These are phyloP conservation scores for Phalaenopsis aphrodite DNA, from an alignment of 106 monocot genomes.

Conservation along the genomic window DNA sequence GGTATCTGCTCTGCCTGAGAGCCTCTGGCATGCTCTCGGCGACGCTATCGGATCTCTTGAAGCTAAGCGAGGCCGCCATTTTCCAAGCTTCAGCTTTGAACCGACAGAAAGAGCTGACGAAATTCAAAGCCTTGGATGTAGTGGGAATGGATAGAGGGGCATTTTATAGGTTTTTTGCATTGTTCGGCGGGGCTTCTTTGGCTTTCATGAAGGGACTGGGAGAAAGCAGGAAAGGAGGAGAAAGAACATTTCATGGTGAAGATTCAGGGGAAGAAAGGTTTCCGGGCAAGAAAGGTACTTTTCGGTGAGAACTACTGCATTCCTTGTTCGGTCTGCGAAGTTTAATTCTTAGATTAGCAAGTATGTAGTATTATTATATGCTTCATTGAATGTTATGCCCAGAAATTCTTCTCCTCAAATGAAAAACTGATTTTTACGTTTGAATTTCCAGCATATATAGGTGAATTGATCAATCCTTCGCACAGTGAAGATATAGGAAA, in stretches of 20 bases:
- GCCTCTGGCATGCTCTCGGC: slow-evolving; percentile 90
- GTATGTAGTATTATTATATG: too few relatives aligned
- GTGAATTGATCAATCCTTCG: too few relatives aligned
- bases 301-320: slow-evolving; percentile 6
- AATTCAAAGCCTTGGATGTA: not conserved
- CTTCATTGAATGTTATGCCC: too few relatives aligned
- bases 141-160: slow-evolving; percentile 8
- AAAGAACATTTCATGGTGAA: slow-evolving; percentile 16
- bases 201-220: not conserved
- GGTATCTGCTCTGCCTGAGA: slow-evolving; percentile 78
- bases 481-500: too few relatives aligned
- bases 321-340: not conserved
- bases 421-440: too few relatives aligned
- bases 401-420: too few relatives aligned
- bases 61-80: slow-evolving; percentile 34
- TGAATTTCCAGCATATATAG: too few relatives aligned
- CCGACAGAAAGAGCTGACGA: not conserved
- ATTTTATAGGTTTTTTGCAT: slow-evolving; percentile 12
- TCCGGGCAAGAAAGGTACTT: slow-evolving; percentile 30
- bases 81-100: not conserved
- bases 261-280: slow-evolving; percentile 4
- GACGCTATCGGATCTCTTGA: slow-evolving; percentile 81
- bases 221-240: slow-evolving; percentile 2
- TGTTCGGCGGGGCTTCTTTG: not conserved
- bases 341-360: not conserved